Conservation (phyloP, 139 green algal species). For the Chlamydomonas sp. region DNA sequence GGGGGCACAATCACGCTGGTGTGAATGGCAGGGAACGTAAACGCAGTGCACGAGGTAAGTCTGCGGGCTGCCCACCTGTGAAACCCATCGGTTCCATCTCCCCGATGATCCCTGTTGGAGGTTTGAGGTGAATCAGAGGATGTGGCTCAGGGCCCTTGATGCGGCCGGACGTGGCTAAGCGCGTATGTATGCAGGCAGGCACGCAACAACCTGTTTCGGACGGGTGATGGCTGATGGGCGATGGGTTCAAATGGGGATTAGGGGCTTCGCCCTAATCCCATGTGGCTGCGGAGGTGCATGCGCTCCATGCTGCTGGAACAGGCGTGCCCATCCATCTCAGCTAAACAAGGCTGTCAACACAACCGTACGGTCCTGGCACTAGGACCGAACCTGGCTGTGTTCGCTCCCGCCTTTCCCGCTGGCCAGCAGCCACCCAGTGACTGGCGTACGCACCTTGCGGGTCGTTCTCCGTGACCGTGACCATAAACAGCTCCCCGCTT, state of each 20-base stretch:
- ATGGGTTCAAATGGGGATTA: too few relatives aligned
- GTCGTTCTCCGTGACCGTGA: conserved; percentile 84
- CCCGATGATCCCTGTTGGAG: conserved; percentile 29
- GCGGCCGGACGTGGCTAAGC: too few relatives aligned
- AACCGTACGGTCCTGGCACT: background rate
- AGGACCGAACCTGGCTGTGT: background rate
- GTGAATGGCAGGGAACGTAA: background rate
- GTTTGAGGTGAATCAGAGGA: background rate
- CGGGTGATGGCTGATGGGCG: too few relatives aligned
- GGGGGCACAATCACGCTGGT: too few relatives aligned
- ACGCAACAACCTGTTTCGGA: too few relatives aligned
- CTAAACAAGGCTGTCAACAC: too few relatives aligned
- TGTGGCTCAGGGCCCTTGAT: too few relatives aligned
- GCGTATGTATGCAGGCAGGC: too few relatives aligned
- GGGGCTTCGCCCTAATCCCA: too few relatives aligned
- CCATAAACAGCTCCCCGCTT: conserved; percentile 71
- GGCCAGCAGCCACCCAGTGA: background rate
- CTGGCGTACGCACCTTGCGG: conserved; percentile 57
- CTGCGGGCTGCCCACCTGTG: conserved; percentile 15
- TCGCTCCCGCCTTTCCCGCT: background rate
- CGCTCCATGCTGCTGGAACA: too few relatives aligned
- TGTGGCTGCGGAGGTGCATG: too few relatives aligned
- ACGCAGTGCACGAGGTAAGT: background rate
- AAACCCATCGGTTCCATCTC: conserved; percentile 26
- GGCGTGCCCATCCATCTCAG: too few relatives aligned